Percentiles rank a stretch among this genome's conserved stretches.
phyloP scores from a whole-genome alignment of 164 flowering plant genomes.

The Sedum album region DNA sequence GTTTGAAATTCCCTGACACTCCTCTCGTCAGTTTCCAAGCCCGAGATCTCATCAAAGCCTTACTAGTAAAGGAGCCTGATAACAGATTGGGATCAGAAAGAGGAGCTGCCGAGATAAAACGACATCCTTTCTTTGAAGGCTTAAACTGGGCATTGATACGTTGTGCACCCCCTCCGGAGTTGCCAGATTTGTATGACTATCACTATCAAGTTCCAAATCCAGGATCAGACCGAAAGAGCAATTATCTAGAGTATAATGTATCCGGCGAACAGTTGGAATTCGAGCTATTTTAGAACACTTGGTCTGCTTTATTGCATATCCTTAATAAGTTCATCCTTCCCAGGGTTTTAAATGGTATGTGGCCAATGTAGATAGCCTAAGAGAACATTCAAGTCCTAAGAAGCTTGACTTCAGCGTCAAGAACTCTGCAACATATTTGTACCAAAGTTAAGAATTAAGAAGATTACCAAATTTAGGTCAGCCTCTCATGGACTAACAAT shows the following conservation, averaged over 20 bases:
- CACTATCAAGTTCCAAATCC: not conserved
- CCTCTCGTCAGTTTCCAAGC: slow-evolving; percentile 14
- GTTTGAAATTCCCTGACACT: slow-evolving; percentile 9
- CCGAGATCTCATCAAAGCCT: slow-evolving; percentile 12
- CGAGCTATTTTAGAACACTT: slow-evolving; percentile 3
- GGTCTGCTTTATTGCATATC: not conserved
- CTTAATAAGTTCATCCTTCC: not conserved
- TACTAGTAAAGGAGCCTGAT: slow-evolving; percentile 13
- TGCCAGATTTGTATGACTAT: slow-evolving; percentile 7
- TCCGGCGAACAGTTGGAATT: slow-evolving; percentile 3
- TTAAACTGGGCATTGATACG: slow-evolving; percentile 13
- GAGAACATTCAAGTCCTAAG: no score
- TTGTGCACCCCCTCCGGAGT: slow-evolving; percentile 7
- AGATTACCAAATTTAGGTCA: no score
- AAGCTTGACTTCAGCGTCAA: no score
- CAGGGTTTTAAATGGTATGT: no score
- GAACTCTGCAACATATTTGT: no score
- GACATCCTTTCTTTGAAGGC: slow-evolving; percentile 12
- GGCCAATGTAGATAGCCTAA: no score
- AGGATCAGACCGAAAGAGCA: not conserved
- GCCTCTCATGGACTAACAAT: no score
- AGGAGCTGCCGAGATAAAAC: slow-evolving; percentile 14
- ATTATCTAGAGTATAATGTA: not conserved
- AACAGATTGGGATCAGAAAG: slow-evolving; percentile 12
- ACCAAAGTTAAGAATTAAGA: no score